phyloP scores from a whole-genome alignment of 805 yeast genomes.

The Saturnispora quitensis region DNA sequence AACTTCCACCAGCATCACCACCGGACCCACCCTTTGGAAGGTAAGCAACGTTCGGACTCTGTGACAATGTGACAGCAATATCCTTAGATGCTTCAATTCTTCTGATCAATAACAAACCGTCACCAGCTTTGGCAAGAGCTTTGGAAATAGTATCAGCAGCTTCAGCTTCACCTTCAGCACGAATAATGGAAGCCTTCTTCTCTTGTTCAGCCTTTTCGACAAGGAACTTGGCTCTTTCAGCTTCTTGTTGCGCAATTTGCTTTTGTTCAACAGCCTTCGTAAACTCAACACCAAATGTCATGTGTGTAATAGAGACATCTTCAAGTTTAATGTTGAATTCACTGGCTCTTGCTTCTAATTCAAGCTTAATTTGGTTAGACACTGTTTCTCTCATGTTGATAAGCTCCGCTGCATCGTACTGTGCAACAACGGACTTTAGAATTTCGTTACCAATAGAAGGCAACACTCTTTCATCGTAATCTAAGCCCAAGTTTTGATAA shows the following conservation, averaged over 20 bases:
- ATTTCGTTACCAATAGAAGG: constrained; percentile 99
- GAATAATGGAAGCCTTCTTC: constrained; percentile 84
- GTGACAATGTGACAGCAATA: constrained; percentile 80
- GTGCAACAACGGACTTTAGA: constrained; percentile 92
- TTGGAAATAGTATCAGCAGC: constrained; percentile 92
- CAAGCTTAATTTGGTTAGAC: constrained; percentile 79
- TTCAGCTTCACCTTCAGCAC: constrained; percentile 99
- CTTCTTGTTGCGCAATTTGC: constrained; percentile 99
- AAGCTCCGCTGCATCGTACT: constrained; percentile 96
- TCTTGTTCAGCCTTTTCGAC: constrained; percentile 98
- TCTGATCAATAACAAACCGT: constrained; percentile 86
- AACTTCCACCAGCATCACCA: constrained; percentile 31
- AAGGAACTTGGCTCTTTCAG: constrained; percentile 88
- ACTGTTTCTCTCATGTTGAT: constrained; percentile 96
- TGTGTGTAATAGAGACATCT: constrained; percentile 95
- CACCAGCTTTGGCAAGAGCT: constrained; percentile 91
- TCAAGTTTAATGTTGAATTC: constrained; percentile 90
- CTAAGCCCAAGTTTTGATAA: constrained; percentile 85
- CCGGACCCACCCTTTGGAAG: constrained; percentile 50
- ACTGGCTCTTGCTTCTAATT: constrained; percentile 68
- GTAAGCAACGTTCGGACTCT: constrained; percentile 79
- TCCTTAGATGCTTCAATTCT: constrained; percentile 95
- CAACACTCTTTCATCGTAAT: constrained; percentile 93
- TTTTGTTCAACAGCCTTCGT: constrained; percentile 98
- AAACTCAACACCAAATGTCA: constrained; percentile 94